These are phyloP conservation scores for Aspergillus arachidicola DNA, from an alignment of 2,329 filamentous ascomycete genomes.

Conservation along the genomic window DNA sequence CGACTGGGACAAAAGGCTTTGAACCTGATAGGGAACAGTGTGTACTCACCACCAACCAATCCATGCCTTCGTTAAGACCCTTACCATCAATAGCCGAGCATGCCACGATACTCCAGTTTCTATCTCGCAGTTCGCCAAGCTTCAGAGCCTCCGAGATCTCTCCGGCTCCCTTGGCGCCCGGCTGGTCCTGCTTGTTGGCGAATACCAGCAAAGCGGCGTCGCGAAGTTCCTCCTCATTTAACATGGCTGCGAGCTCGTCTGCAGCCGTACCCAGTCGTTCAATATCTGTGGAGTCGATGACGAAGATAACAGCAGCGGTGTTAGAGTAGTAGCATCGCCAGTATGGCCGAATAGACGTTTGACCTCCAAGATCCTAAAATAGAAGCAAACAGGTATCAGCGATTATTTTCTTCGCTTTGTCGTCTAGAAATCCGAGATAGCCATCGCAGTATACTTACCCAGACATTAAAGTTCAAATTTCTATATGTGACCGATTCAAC, in stretches of 20 bases:
- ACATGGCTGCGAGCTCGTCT: slow-evolving; percentile 90
- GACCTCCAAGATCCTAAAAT: slow-evolving; percentile 81
- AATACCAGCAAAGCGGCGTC: slow-evolving; percentile 93
- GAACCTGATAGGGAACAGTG: not conserved
- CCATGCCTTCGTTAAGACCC: slow-evolving; percentile 96
- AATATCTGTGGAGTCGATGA: slow-evolving; percentile 97
- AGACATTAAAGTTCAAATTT: slow-evolving; percentile 98
- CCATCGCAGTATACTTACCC: slow-evolving; percentile 61
- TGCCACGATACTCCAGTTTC: slow-evolving; percentile 99
- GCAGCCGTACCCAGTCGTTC: slow-evolving; percentile 89
- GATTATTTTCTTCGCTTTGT: not conserved
- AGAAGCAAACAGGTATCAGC: slow-evolving; percentile 8
- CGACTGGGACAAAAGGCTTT: not conserved
- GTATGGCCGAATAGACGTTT: slow-evolving; percentile 98
- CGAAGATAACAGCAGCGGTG: slow-evolving; percentile 97
- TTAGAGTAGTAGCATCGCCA: slow-evolving; percentile 99
- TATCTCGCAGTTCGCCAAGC: slow-evolving; percentile 86
- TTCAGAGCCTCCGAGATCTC: slow-evolving; percentile 94
- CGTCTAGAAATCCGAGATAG: too few species aligned
- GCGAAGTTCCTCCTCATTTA: slow-evolving; percentile 94
- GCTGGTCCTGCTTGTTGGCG: slow-evolving; percentile 98
- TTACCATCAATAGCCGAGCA: slow-evolving; percentile 95
- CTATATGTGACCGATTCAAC: slow-evolving; percentile 98
- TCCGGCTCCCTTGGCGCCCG: slow-evolving; percentile 91
- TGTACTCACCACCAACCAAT: slow-evolving; percentile 84